Conservation (phyloP, 2,329 filamentous ascomycete species). For the Colletotrichum karsti region DNA sequence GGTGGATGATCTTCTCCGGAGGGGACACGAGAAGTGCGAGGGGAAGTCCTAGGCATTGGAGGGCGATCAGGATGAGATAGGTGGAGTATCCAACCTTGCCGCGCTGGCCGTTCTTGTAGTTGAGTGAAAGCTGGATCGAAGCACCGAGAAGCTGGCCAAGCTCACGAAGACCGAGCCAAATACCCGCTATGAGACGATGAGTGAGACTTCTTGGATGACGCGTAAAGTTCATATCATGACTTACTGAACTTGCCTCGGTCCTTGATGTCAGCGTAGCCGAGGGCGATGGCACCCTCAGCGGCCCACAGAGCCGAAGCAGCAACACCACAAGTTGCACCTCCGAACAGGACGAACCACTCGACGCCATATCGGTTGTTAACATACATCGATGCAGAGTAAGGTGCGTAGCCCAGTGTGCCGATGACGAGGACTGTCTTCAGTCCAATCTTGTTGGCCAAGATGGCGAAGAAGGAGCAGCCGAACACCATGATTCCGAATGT, state of each 20-base stretch:
- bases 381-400: slow-evolving; percentile 52
- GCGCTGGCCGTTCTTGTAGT: slow-evolving; percentile 48
- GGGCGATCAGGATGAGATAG: slow-evolving; percentile 48
- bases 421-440: slow-evolving; percentile 47
- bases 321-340: slow-evolving; percentile 49
- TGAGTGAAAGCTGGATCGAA: slow-evolving; percentile 59
- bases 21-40: slow-evolving; percentile 53
- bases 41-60: slow-evolving; percentile 55
- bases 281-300: slow-evolving; percentile 41
- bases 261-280: slow-evolving; percentile 43
- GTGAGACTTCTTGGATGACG: fast-evolving
- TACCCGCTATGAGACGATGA: slow-evolving; percentile 45
- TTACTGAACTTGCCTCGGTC: slow-evolving; percentile 51
- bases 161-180: slow-evolving; percentile 62
- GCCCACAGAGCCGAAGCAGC: slow-evolving; percentile 48
- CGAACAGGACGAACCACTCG: slow-evolving; percentile 53
- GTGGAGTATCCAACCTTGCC: slow-evolving; percentile 56
- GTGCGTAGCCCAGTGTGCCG: slow-evolving; percentile 52
- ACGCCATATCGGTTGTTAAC: slow-evolving; percentile 52
- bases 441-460: slow-evolving; percentile 46
- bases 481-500: slow-evolving; percentile 67
- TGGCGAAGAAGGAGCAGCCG: slow-evolving; percentile 47
- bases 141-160: slow-evolving; percentile 61
- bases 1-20: slow-evolving; percentile 52
- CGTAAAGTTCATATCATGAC: not conserved